Evolutionary conservation across 805 yeast genomes (phyloP), one percentile per base, ranked within the genome.

Genomic region (Myxozyma neotropica): DNA sequence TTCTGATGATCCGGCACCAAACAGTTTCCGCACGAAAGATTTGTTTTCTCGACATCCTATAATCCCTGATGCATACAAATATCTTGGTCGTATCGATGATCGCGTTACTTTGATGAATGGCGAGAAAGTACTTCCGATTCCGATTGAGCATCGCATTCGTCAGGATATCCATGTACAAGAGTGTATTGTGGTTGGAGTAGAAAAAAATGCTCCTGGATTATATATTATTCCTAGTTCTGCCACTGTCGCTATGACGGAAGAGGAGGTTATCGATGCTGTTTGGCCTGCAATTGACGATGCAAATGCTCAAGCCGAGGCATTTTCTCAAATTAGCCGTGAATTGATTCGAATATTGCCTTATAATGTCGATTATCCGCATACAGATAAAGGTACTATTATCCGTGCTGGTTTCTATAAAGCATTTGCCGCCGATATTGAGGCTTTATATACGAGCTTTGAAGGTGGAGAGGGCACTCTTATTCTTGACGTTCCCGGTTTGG

Each of bases 361-460:
- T n/a, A 61, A 45, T 24, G 47, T 36, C 12, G 61, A 60, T 12
- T 57, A 57, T 35, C 62, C 64, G 19, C 58, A 29, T 21, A 53
- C 64, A n/a, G 62, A 57, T 26, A 60, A 60, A 31, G 63, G 63
- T 17, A 60, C 64, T 4, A 36, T 60, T 43, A 57, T 57, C 23
- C 57, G 64, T 26, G 58, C 62, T n/a, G 59, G 53, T 15, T 57
- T 60, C 47, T 57, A 57, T 24, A 60, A 57, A 43, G 40, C 23
- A 2, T 60, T 52, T 27, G 63, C 54, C 21, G 50, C 44, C 15
- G 63, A 60, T 19, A 60, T 60, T 29, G 55, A 51, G 12, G 59
- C 44, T 1, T 27, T 52, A 23, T 60, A 53, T 39, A 43, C 21
- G 29, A 23, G 42, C 24, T 40, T 57, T 12, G 63, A 57, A 24